Base-by-base conservation (phyloP, 345 rosid species). In the Lepidium africanum region DNA sequence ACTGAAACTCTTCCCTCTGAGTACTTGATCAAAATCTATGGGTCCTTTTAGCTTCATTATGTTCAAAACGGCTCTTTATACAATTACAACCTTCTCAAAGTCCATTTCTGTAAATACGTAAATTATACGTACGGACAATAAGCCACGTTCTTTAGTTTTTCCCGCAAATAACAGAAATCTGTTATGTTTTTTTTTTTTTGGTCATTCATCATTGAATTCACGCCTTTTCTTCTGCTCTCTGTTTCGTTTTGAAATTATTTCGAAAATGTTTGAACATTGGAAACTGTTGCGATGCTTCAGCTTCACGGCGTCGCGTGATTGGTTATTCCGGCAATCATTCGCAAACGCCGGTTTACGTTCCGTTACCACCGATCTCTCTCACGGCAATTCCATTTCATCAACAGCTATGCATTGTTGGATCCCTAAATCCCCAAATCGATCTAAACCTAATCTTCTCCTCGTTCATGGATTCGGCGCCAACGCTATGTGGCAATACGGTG, bases 401-500 rank as follows among this genome's bases (percentile, higher is more conserved):
- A 91, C 91, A 5, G 62, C 76, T 15, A 80, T 91, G 88, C 92
- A 85, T 40, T 83, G 89, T 16, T 91, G 96, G 96, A 78, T 84
- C 27, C 97, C 96, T 9, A 82, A 79, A 51, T 21, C 0, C 30
- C 76, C 38, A 11, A 76, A 60, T 5, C 49, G 15, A 14, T 67
- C 79, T 0, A 82, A 70, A 65, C 96, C 92, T 1, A 77, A 80
- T 17, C 91, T 87, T 10, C 61, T 88, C 10, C 88, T 91, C 23
- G 63, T 91, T 65, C 96, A 88, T 9, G 91, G 96, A 1, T 85
- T 91, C 11, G 91, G 97, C 0, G 92, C 97, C 7, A 86, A 88
- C 35, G 96, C 97, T 0, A 82, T 85, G 89, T 88, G 96, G 96
- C 96, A 91, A 70, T 88, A 82, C 52, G 81, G 80, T 0, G 85